These are phyloP conservation scores for Desmodesmus armatus DNA, from an alignment of 139 green algal species.

Conservation along the genomic window DNA sequence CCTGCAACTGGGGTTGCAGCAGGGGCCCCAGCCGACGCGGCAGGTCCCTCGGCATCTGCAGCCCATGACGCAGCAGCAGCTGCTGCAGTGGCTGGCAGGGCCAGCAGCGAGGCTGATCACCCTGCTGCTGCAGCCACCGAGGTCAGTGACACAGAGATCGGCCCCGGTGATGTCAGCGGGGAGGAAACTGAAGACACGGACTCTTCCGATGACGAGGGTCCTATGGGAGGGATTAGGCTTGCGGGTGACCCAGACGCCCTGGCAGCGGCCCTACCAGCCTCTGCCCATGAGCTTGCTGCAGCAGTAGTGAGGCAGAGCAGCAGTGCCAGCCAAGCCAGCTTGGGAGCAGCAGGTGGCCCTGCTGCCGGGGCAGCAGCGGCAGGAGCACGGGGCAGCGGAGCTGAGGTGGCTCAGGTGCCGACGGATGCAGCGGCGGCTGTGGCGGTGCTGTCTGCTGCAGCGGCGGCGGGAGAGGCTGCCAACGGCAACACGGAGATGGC, in stretches of 20 bases:
- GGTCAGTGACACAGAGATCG: no score
- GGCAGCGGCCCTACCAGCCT: background rate
- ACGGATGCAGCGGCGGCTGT: background rate
- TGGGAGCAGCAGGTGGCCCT: background rate
- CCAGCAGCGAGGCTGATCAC: no score
- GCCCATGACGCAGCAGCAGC: conserved; percentile 5
- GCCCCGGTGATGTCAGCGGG: background rate
- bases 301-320: background rate
- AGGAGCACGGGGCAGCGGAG: background rate
- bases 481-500: conserved; percentile 8
- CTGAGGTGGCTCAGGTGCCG: background rate
- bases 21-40: no score
- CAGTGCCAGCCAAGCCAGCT: background rate
- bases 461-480: background rate
- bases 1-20: background rate
- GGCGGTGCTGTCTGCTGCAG: background rate
- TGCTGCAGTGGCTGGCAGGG: background rate
- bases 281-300: conserved; percentile 1
- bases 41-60: background rate
- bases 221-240: background rate
- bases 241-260: conserved; percentile 6
- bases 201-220: conserved; percentile 44
- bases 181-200: conserved; percentile 16
- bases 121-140: background rate
- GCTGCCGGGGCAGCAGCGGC: background rate